Conservation (phyloP, 2,329 filamentous ascomycete species). For the Aspergillus sp. region DNA sequence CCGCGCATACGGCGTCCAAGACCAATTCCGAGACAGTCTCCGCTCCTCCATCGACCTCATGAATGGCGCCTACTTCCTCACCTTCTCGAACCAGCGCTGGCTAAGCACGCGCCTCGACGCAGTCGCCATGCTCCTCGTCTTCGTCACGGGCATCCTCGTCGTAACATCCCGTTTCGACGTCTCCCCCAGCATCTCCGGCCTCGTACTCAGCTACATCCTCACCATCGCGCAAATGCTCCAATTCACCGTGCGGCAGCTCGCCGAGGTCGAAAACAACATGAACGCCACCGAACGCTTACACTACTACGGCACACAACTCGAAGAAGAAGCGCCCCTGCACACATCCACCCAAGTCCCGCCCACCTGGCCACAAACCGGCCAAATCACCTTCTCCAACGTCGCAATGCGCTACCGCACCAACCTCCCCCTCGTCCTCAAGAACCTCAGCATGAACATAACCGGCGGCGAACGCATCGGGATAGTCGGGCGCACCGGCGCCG, state of each 20-base stretch:
- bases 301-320: conserved; percentile 83
- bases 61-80: conserved; percentile 92
- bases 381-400: conserved; percentile 73
- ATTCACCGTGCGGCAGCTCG: conserved; percentile 89
- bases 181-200: conserved; percentile 76
- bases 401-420: conserved; percentile 75
- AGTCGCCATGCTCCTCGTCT: conserved; percentile 81
- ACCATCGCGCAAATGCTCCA: conserved; percentile 94
- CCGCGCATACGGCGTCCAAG: conserved; percentile 79
- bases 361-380: conserved; percentile 82
- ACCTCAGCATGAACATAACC: conserved; percentile 52
- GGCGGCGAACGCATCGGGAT: conserved; percentile 51
- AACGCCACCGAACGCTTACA: conserved; percentile 90
- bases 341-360: conserved; percentile 64
- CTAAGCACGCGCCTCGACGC: conserved; percentile 79
- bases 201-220: conserved; percentile 91
- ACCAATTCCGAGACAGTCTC: conserved; percentile 70
- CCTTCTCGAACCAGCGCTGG: conserved; percentile 95
- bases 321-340: conserved; percentile 84
- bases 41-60: conserved; percentile 79
- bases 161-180: conserved; percentile 88
- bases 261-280: conserved; percentile 97
- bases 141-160: conserved; percentile 84
- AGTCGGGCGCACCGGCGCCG: conserved; percentile 47
- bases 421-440: conserved; percentile 70